Evolutionary conservation across 805 yeast species (phyloP), one percentile per base, ranked within the genome.

Genomic region (Monosporozyma aerobia): DNA sequence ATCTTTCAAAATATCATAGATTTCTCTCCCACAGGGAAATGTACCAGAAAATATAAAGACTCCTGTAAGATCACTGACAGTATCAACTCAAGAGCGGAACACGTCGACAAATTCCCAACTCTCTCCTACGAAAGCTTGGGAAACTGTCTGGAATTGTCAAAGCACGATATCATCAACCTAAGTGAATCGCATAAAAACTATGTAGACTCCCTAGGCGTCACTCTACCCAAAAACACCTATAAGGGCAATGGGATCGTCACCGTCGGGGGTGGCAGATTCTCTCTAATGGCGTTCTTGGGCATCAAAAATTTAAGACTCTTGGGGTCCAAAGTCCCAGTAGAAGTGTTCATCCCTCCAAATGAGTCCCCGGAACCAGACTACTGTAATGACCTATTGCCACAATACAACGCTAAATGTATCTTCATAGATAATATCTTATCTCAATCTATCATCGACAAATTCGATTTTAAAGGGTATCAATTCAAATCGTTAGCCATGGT

Each of bases 231-330:
- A 47, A 47, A 56, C 29, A 48, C 56, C 25, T 61, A 87, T 83
- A 9, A 74, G 19, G 67, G 65, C 2, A 57, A 56, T 44, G 69
- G 69, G 52, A 61, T 64, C 23, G 92, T 79, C 29, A 81, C 75
- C 60, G 90, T 87, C 30, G 95, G 92, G 37, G 95, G 95, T 44
- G 94, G 90, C 3, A 78, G 78, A 59, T 85, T 81, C 67, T 81
- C 86, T 56, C 83, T 92, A 77, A 74, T 84, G 59, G 80, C 88
- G 4, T 69, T 85, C 41, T 70, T 85, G 25, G 80, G 87, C 9
- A 77, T 88, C 51, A 78, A 78, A 59, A 76, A 83, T 55, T 67
- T 87, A 90, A 59, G 78, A 77, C 49, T 69, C 75, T 23, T 58
- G 49, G 59, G 64, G 27, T 87, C 89, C 13, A 77, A 82, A 8